phyloP scores from a whole-genome alignment of 2,329 filamentous ascomycete genomes.

The Ceratocystis destructans region DNA sequence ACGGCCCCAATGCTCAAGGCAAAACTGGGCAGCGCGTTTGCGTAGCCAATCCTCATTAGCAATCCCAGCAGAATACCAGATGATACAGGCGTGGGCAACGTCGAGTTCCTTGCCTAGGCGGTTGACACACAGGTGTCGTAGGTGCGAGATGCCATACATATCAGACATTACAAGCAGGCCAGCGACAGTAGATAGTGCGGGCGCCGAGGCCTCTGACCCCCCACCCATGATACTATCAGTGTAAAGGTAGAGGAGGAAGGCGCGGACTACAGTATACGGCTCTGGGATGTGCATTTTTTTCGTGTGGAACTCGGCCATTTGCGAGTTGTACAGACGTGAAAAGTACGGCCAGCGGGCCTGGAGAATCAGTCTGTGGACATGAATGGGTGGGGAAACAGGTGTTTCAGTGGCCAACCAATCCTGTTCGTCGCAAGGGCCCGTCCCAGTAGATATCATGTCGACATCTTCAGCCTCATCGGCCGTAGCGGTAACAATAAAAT shows the following conservation, averaged over 20 bases:
- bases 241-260: conserved; percentile 92
- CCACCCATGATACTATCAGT: conserved; percentile 69
- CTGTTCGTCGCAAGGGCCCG: conserved; percentile 30
- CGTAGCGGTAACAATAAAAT: conserved; percentile 82
- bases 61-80: conserved; percentile 86
- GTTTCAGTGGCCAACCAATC: conserved; percentile 50
- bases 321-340: conserved; percentile 73
- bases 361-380: conserved; percentile 89
- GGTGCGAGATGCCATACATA: conserved; percentile 90
- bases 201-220: conserved; percentile 41
- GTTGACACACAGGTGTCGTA: conserved; percentile 82
- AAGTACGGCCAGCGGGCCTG: conserved; percentile 97
- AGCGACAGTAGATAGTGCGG: conserved; percentile 70
- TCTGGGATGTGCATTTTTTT: conserved; percentile 97
- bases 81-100: conserved; percentile 84
- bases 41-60: conserved; percentile 91
- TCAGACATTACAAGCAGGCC: conserved; percentile 95
- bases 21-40: conserved; percentile 74
- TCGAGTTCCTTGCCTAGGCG: conserved; percentile 81
- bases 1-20: conserved; percentile 86
- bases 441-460: conserved; percentile 41
- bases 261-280: conserved; percentile 83
- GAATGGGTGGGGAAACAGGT: conserved; percentile 66
- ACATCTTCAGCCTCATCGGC: conserved; percentile 62
- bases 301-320: conserved; percentile 96